Evolutionary conservation across 2,329 filamentous ascomycete species (phyloP).

Genomic region (Alternaria arborescens): DNA sequence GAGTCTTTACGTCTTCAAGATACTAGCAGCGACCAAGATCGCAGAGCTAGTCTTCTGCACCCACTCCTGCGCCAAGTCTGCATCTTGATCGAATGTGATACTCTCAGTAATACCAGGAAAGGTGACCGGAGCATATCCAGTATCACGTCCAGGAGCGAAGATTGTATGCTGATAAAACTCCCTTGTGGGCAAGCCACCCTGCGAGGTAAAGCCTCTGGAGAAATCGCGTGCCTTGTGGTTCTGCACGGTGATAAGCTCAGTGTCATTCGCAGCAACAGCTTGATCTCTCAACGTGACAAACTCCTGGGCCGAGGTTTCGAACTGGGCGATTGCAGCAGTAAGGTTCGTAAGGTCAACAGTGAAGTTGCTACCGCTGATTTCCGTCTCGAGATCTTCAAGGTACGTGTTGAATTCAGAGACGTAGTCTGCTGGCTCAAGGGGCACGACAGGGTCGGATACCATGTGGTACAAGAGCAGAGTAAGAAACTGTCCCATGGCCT

Average conservation of each 20-base stretch:
- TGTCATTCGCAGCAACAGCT: slow-evolving; percentile 40
- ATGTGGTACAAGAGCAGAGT: slow-evolving; percentile 56
- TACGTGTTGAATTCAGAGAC: slow-evolving; percentile 50
- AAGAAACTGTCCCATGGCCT: slow-evolving; percentile 59
- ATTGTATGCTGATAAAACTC: slow-evolving; percentile 59
- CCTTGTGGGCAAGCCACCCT: slow-evolving; percentile 56
- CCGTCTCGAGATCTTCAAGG: slow-evolving; percentile 43
- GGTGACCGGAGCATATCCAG: slow-evolving; percentile 51
- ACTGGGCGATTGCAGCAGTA: slow-evolving; percentile 48
- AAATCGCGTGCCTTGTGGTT: slow-evolving; percentile 59
- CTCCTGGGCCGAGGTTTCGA: slow-evolving; percentile 40
- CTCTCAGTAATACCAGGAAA: slow-evolving; percentile 51
- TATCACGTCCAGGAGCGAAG: slow-evolving; percentile 57
- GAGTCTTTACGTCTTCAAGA: slow-evolving; percentile 40
- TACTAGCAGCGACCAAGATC: slow-evolving; percentile 44
- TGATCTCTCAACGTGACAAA: slow-evolving; percentile 41
- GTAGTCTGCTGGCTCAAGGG: slow-evolving; percentile 52
- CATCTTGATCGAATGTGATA: slow-evolving; percentile 45
- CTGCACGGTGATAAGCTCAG: slow-evolving; percentile 44
- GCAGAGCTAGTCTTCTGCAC: slow-evolving; percentile 47
- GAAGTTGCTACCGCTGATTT: slow-evolving; percentile 38
- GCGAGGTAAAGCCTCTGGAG: slow-evolving; percentile 55
- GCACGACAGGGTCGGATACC: slow-evolving; percentile 50
- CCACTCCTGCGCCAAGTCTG: slow-evolving; percentile 44
- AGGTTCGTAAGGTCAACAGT: slow-evolving; percentile 46